phyloP scores from a whole-genome alignment of 768 basidiomycete genomes.

The Cantharellus cinnabarinus region DNA sequence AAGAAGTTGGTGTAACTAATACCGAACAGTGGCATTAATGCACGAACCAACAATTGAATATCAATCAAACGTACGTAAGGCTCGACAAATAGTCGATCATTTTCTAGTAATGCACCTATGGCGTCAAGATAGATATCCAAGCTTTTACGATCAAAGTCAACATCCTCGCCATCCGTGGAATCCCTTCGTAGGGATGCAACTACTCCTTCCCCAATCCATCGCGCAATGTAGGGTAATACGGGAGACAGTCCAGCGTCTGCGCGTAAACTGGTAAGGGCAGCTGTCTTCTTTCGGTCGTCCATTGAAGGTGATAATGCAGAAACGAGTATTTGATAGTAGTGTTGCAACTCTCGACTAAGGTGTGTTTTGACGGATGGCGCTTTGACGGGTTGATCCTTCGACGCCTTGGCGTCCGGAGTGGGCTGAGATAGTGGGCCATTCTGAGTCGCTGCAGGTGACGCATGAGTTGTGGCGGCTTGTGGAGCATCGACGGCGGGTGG shows the following conservation, averaged over 20 bases:
- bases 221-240: slow-evolving; percentile 78
- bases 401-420: slow-evolving; percentile 5
- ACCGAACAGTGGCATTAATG: neutral
- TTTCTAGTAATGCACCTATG: slow-evolving; percentile 66
- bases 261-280: slow-evolving; percentile 76
- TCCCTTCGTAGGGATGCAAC: slow-evolving; percentile 36
- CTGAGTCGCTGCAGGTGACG: slow-evolving; percentile 8
- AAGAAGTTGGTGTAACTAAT: slow-evolving; percentile 83
- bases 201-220: slow-evolving; percentile 86
- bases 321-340: slow-evolving; percentile 86
- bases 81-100: slow-evolving; percentile 78
- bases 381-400: slow-evolving; percentile 1
- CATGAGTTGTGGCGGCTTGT: neutral
- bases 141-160: slow-evolving; percentile 35
- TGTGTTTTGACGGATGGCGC: slow-evolving; percentile 7
- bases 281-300: slow-evolving; percentile 56
- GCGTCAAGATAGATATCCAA: slow-evolving; percentile 74
- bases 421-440: neutral
- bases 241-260: slow-evolving; percentile 83
- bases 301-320: slow-evolving; percentile 45
- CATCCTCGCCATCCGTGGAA: slow-evolving; percentile 28
- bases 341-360: slow-evolving; percentile 78
- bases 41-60: neutral
- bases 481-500: neutral
- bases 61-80: slow-evolving; percentile 53